Conservation (phyloP, 805 yeast genomes). For the Wickerhamomyces mucosus region DNA sequence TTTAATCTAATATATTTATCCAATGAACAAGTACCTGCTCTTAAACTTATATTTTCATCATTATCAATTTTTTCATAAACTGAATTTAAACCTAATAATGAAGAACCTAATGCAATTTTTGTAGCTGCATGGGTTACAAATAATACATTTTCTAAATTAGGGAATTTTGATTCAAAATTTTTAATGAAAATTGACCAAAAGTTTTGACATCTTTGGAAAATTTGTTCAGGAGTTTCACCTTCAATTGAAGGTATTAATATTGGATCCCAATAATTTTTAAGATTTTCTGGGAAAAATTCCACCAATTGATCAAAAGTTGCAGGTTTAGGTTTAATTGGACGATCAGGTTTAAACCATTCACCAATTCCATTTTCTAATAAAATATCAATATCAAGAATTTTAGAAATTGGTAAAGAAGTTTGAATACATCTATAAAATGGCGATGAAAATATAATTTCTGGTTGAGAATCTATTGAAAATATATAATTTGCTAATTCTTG, state of each 20-base stretch:
- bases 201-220: slow-evolving; percentile 47
- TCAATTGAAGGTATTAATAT: slow-evolving; percentile 47
- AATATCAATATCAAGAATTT: slow-evolving; percentile 46
- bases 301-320: slow-evolving; percentile 40
- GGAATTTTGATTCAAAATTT: slow-evolving; percentile 44
- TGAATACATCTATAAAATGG: slow-evolving; percentile 90
- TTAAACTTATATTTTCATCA: slow-evolving; percentile 35
- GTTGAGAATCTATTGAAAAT: slow-evolving; percentile 41
- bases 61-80: slow-evolving; percentile 41
- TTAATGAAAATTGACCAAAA: slow-evolving; percentile 54
- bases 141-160: slow-evolving; percentile 52
- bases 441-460: slow-evolving; percentile 64
- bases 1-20: slow-evolving; percentile 41
- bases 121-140: slow-evolving; percentile 93
- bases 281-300: slow-evolving; percentile 40
- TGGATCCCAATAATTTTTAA: slow-evolving; percentile 39
- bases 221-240: slow-evolving; percentile 73
- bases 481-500: slow-evolving; percentile 62
- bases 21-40: slow-evolving; percentile 81
- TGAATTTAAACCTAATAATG: slow-evolving; percentile 43
- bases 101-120: slow-evolving; percentile 79
- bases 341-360: slow-evolving; percentile 78
- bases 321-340: slow-evolving; percentile 64
- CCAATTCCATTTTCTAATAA: slow-evolving; percentile 77
- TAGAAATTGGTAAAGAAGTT: slow-evolving; percentile 65